Evolutionary conservation across 148 eudicot genomes (phyloP), one percentile per base, ranked within the genome.

Genomic region (Dysphania ambrosioides): DNA sequence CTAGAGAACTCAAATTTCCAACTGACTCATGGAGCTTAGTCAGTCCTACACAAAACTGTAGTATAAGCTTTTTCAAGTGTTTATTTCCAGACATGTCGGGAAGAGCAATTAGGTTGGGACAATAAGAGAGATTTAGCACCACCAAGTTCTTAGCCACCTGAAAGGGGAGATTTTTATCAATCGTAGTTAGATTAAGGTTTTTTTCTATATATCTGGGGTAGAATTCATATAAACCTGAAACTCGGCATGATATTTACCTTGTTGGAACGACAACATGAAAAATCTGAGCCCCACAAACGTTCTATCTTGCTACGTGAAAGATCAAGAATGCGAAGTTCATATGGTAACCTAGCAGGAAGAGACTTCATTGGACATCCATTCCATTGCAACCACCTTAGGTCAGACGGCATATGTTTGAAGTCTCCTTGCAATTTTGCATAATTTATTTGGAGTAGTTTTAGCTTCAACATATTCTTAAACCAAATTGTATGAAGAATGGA

Each of bases 301-400:
- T 79, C 72, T 66, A 89, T 78, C 30, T 58, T 76, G 86, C 89
- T 89, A 51, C 64, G 75, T 38, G 91, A 86, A 72, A 89, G 81
- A 80, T 89, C 89, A 71, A 89, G 89, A 38, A 87, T 86, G 7
- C 85, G 80, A 49, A 89, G 84, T 72, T 83, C 79, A 40, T 47
- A 77, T 4, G 88, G 86, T 36, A 82, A 49, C 24, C 66, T 23
- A 42, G 71, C 58, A 65, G 89, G 80, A 64, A 84, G 79, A 66
- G 67, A 59, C 70, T 74, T 72, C 71, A 70, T 73, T 68, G 80
- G 75, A 75, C 91, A 89, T 60, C 83, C 79, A 77, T 32, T 89
- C 93, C 91, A 87, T 68, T 79, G 84, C 74, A 89, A 78, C 91
- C 93, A 89, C 74, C 85, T 84, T 35, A 89, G 36, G 32, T 73